phyloP scores from a whole-genome alignment of 495 filamentous ascomycete species.

The Tuber indicum region DNA sequence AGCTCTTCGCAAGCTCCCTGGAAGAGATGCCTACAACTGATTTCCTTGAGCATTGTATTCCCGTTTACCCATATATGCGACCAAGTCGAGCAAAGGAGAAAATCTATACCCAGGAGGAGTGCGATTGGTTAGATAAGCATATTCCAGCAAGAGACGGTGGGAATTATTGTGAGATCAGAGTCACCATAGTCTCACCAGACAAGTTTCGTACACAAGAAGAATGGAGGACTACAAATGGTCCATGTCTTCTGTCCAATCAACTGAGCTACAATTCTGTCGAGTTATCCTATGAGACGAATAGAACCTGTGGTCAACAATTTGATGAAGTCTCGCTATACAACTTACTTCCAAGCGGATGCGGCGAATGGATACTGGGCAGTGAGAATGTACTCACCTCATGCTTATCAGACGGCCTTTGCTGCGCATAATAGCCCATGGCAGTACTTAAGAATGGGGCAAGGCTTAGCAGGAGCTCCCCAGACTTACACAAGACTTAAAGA shows the following conservation, averaged over 20 bases:
- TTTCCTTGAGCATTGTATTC: conserved; percentile 4
- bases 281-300: conserved; percentile 2
- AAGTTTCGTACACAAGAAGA: conserved; percentile 8
- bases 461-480: not conserved
- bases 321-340: not conserved
- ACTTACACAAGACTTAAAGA: conserved; percentile 18
- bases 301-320: conserved; percentile 11
- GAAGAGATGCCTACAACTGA: not conserved
- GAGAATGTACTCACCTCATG: not conserved
- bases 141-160: not conserved
- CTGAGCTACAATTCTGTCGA: not conserved
- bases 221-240: conserved; percentile 5
- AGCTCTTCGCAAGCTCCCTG: conserved; percentile 3
- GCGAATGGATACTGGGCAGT: conserved; percentile 10
- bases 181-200: conserved; percentile 4
- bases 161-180: conserved; percentile 7
- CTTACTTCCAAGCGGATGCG: conserved; percentile 9
- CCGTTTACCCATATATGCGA: not conserved
- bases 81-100: not conserved
- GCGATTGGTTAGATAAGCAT: not conserved
- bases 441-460: conserved; percentile 10
- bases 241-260: not conserved
- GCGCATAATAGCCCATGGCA: conserved; percentile 8
- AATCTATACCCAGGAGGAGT: not conserved
- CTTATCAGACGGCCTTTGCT: conserved; percentile 18